Evolutionary conservation across 2,329 filamentous ascomycete genomes (phyloP).

Genomic region (Ophidiomyces ophidiicola): DNA sequence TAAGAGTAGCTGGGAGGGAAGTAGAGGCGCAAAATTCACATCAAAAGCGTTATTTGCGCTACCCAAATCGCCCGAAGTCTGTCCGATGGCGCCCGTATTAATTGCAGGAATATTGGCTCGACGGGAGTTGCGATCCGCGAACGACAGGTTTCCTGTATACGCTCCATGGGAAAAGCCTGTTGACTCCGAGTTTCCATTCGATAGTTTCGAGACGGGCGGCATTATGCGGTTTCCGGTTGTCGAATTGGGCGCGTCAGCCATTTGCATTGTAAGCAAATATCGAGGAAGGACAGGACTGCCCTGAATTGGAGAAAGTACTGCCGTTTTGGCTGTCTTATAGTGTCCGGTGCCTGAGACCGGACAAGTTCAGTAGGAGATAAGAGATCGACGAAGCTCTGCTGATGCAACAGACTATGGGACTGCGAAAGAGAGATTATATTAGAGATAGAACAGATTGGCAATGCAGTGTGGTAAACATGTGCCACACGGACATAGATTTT

Average conservation of each 20-base stretch:
- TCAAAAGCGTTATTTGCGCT: constrained; percentile 79
- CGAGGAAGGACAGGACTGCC: constrained; percentile 73
- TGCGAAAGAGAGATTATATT: neutral
- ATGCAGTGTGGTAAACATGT: too few species aligned
- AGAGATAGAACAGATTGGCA: too few species aligned
- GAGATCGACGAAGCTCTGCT: neutral
- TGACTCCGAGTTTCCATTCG: constrained; percentile 56
- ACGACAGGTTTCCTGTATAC: constrained; percentile 70
- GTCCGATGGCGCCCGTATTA: constrained; percentile 61
- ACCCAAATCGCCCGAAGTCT: constrained; percentile 59
- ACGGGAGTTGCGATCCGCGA: constrained; percentile 75
- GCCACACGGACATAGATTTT: too few species aligned
- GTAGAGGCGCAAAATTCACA: constrained; percentile 95
- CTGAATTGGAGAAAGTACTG: constrained; percentile 54
- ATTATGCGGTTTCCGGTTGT: constrained; percentile 49
- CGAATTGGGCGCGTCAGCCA: constrained; percentile 51
- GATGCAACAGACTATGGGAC: neutral
- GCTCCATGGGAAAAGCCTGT: constrained; percentile 89
- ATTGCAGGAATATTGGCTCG: constrained; percentile 77
- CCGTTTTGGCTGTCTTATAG: constrained; percentile 12
- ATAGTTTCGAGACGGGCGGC: constrained; percentile 66
- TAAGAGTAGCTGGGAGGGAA: constrained; percentile 86
- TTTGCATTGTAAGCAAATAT: constrained; percentile 82
- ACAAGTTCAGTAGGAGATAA: neutral
- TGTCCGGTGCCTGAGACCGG: constrained; percentile 7